phyloP scores from a whole-genome alignment of 352 stramenopile species.

The Aphanomyces cochlioides region DNA sequence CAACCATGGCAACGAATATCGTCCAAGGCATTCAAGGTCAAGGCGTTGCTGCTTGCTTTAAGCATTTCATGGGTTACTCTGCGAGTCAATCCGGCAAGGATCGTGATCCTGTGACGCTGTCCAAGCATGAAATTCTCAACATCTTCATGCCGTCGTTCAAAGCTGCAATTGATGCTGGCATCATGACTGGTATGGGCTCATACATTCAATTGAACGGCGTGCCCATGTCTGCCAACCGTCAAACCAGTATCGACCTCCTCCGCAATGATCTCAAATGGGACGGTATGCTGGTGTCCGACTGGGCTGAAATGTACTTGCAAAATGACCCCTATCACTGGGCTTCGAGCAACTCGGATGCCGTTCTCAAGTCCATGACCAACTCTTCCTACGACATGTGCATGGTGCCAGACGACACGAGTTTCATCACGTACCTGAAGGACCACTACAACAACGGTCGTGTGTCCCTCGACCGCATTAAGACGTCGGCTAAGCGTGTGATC shows the following conservation, averaged over 20 bases:
- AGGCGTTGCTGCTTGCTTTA: slow-evolving; percentile 46
- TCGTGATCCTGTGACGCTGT: slow-evolving; percentile 62
- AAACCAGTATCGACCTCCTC: slow-evolving; percentile 75
- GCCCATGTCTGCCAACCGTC: slow-evolving; percentile 77
- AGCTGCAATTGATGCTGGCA: slow-evolving; percentile 70
- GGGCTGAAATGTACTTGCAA: slow-evolving; percentile 89
- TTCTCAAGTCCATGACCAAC: slow-evolving; percentile 63
- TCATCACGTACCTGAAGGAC: slow-evolving; percentile 51
- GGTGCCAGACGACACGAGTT: slow-evolving; percentile 68
- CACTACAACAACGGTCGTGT: slow-evolving; percentile 35
- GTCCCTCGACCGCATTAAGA: slow-evolving; percentile 43
- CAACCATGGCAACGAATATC: slow-evolving; percentile 43
- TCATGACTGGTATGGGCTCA: slow-evolving; percentile 88
- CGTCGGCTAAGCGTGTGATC: slow-evolving; percentile 58
- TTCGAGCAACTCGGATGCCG: slow-evolving; percentile 46
- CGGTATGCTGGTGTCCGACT: slow-evolving; percentile 89
- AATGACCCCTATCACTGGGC: slow-evolving; percentile 57
- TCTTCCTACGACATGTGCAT: slow-evolving; percentile 91
- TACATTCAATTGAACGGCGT: slow-evolving; percentile 91
- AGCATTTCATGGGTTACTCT: slow-evolving; percentile 47
- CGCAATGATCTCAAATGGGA: slow-evolving; percentile 86
- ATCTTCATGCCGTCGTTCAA: slow-evolving; percentile 80
- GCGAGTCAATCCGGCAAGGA: slow-evolving; percentile 59
- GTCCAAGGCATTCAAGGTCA: slow-evolving; percentile 45
- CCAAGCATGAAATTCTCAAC: slow-evolving; percentile 74